Conservation (phyloP, 768 basidiomycete genomes). For the Leccinum boreale region DNA sequence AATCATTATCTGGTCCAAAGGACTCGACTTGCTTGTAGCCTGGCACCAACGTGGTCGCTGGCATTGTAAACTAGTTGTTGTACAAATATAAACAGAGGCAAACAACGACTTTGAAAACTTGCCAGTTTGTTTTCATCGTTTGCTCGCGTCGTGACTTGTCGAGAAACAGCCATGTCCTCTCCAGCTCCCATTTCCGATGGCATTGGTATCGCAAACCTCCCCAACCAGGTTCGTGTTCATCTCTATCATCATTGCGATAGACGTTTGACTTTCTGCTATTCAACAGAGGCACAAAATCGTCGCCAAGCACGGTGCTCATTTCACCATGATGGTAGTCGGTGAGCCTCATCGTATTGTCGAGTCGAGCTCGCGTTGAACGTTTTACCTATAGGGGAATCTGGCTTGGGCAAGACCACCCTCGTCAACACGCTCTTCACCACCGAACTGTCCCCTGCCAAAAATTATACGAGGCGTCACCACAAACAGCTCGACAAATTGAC, state of each 20-base stretch:
- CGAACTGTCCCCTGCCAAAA: conserved; percentile 88
- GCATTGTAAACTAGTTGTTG: conserved; percentile 11
- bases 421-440: conserved; percentile 99
- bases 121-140: conserved; percentile 15
- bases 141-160: conserved; percentile 17
- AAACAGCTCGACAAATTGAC: conserved; percentile 99
- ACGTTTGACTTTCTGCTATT: not conserved
- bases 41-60: conserved; percentile 37
- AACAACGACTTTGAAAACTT: conserved; percentile 25
- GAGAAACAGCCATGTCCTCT: conserved; percentile 27
- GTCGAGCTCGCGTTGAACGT: not conserved
- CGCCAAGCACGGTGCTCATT: conserved; percentile 94
- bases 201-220: conserved; percentile 94
- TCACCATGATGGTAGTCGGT: conserved; percentile 99
- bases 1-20: conserved; percentile 68
- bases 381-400: conserved; percentile 76
- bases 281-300: conserved; percentile 96
- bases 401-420: conserved; percentile 94
- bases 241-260: not conserved
- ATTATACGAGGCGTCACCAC: conserved; percentile 82
- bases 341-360: not conserved
- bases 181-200: conserved; percentile 54
- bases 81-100: conserved; percentile 27
- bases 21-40: conserved; percentile 66
- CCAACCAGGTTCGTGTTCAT: conserved; percentile 77